phyloP scores from a whole-genome alignment of 2,329 filamentous ascomycete genomes.

The Ophiostoma sp. region DNA sequence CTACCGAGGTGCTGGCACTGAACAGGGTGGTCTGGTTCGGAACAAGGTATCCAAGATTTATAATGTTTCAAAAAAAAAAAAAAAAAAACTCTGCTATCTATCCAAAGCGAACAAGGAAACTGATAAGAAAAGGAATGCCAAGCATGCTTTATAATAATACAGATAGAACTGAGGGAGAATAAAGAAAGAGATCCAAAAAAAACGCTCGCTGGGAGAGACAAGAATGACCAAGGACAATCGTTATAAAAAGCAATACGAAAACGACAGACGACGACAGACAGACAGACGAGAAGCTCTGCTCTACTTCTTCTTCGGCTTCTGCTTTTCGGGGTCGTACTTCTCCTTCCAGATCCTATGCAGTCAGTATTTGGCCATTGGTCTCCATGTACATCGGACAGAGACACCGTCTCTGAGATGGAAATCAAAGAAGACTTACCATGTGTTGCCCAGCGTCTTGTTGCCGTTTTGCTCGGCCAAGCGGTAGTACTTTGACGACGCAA shows the following conservation, averaged over 20 bases:
- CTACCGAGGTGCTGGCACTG: too few relatives aligned
- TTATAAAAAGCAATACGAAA: too few relatives aligned
- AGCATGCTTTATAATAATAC: too few relatives aligned
- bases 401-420: too few relatives aligned
- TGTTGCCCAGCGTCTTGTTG: conserved; percentile 85
- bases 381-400: too few relatives aligned
- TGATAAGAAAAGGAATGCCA: not conserved
- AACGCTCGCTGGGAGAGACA: too few relatives aligned
- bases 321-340: conserved; percentile 64
- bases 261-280: not conserved
- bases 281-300: not conserved
- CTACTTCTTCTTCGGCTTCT: conserved; percentile 37
- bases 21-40: too few relatives aligned
- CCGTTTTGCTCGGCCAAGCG: conserved; percentile 84
- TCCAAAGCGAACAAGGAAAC: not conserved
- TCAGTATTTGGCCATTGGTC: not conserved
- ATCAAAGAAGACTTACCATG: conserved; percentile 63
- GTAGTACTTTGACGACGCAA: conserved; percentile 80
- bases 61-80: not conserved
- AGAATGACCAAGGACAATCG: too few relatives aligned
- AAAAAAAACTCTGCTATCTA: not conserved
- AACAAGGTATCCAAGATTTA: not conserved
- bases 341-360: conserved; percentile 88
- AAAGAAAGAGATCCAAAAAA: too few relatives aligned
- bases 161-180: too few relatives aligned